Conservation (phyloP, 2,329 filamentous ascomycete species). For the Fusarium haematococcum region DNA sequence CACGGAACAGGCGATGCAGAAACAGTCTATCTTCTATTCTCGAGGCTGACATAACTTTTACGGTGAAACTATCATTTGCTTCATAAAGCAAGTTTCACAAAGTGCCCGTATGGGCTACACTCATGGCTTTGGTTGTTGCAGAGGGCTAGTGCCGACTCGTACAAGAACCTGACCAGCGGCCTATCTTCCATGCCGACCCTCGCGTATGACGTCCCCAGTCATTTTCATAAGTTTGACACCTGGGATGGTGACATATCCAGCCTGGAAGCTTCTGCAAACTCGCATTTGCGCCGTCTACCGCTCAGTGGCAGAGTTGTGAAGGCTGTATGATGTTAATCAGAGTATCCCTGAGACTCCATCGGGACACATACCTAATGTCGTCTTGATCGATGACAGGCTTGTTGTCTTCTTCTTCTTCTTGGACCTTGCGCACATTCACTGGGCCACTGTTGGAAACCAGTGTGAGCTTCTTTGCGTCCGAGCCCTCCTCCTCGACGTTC, state of each 20-base stretch:
- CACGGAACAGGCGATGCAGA: neutral
- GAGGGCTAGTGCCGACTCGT: neutral
- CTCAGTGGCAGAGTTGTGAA: conserved; percentile 26
- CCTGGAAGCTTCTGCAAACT: neutral
- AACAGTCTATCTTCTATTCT: neutral
- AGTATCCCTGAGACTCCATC: rapidly evolving
- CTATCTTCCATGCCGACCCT: neutral
- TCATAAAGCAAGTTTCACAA: neutral
- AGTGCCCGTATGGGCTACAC: neutral
- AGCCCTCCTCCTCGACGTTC: conserved; percentile 9
- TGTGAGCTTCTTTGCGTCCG: conserved; percentile 39
- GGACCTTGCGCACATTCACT: neutral
- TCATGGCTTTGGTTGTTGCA: neutral
- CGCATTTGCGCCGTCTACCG: neutral
- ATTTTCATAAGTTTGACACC: neutral
- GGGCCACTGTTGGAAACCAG: conserved; percentile 12
- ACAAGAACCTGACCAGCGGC: neutral
- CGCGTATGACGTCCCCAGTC: neutral
- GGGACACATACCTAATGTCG: conserved; percentile 20
- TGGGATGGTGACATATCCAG: neutral
- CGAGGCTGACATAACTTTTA: neutral
- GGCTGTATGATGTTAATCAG: conserved; percentile 8
- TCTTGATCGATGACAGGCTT: conserved; percentile 4
- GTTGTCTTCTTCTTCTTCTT: neutral
- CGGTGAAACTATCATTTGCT: neutral